These are phyloP conservation scores for Pleurotus pulmonarius DNA, from an alignment of 768 basidiomycete genomes.

Conservation along the genomic window DNA sequence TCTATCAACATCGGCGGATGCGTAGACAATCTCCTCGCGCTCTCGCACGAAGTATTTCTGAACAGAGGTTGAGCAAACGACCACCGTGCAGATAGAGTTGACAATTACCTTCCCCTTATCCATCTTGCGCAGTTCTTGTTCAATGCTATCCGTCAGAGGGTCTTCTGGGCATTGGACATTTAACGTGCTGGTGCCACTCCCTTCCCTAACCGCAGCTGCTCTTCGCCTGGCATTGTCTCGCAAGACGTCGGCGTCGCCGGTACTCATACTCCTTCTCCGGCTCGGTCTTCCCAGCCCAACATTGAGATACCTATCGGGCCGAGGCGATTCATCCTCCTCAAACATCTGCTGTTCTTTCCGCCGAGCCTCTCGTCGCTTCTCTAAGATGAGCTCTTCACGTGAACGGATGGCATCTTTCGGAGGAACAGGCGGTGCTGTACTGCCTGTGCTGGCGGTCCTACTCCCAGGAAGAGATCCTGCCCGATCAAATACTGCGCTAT, in stretches of 20 bases:
- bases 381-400: constrained; percentile 66
- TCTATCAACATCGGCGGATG: constrained; percentile 73
- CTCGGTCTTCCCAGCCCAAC: constrained; percentile 43
- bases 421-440: constrained; percentile 45
- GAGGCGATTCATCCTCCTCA: constrained; percentile 6
- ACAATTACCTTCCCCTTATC: constrained; percentile 41
- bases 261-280: constrained; percentile 72
- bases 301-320: constrained; percentile 23
- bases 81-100: constrained; percentile 14
- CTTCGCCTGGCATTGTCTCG: constrained; percentile 28
- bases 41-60: constrained; percentile 84
- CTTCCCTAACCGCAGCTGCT: constrained; percentile 25
- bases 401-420: constrained; percentile 63
- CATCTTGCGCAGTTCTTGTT: constrained; percentile 64
- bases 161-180: constrained; percentile 45
- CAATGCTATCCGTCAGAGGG: constrained; percentile 64
- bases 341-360: constrained; percentile 42
- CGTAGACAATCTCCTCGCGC: constrained; percentile 73
- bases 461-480: constrained; percentile 20
- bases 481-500: constrained; percentile 34
- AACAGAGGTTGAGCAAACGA: constrained; percentile 13
- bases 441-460: constrained; percentile 36
- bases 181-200: constrained; percentile 36
- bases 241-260: constrained; percentile 61
- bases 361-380: constrained; percentile 63